phyloP scores from a whole-genome alignment of 2,329 filamentous ascomycete species.

The Colletotrichum sp. region DNA sequence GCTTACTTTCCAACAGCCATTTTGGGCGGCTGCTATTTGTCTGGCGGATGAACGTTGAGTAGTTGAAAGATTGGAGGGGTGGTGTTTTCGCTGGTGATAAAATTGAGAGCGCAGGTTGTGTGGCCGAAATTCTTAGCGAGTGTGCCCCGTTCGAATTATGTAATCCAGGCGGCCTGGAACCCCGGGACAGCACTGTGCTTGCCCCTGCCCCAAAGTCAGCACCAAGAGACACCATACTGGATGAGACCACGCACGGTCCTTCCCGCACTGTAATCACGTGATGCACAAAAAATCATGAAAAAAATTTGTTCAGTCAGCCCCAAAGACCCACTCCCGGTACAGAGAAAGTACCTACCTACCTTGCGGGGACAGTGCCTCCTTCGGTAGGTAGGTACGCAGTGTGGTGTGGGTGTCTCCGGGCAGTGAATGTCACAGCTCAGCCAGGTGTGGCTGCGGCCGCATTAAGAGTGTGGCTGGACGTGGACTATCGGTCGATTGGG shows the following conservation, averaged over 20 bases:
- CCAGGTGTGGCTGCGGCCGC: background rate
- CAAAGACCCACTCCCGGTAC: background rate
- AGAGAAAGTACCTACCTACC: too few species aligned
- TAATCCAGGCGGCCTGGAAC: background rate
- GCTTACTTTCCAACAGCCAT: conserved; percentile 67
- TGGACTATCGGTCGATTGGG: background rate
- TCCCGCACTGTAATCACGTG: background rate
- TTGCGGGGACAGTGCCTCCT: too few species aligned
- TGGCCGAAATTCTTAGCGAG: conserved; percentile 30
- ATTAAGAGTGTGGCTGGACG: background rate
- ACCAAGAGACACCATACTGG: background rate
- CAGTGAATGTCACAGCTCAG: background rate
- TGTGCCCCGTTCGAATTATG: conserved; percentile 19
- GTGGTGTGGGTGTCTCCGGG: too few species aligned
- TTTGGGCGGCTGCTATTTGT: conserved; percentile 53
- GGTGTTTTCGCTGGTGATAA: conserved; percentile 35
- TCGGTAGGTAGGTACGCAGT: background rate
- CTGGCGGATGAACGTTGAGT: conserved; percentile 48
- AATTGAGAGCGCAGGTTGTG: conserved; percentile 30
- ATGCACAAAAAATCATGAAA: background rate
- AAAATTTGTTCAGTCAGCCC: background rate
- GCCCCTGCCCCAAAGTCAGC: conserved; percentile 1
- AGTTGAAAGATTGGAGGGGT: conserved; percentile 45
- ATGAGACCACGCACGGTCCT: background rate
- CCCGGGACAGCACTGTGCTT: background rate